A percentile compares a stretch with the other conserved stretches of the same genome.
These are phyloP conservation scores for Phlebiopsis gigantea DNA, from an alignment of 768 basidiomycete species.

Conservation along the genomic window DNA sequence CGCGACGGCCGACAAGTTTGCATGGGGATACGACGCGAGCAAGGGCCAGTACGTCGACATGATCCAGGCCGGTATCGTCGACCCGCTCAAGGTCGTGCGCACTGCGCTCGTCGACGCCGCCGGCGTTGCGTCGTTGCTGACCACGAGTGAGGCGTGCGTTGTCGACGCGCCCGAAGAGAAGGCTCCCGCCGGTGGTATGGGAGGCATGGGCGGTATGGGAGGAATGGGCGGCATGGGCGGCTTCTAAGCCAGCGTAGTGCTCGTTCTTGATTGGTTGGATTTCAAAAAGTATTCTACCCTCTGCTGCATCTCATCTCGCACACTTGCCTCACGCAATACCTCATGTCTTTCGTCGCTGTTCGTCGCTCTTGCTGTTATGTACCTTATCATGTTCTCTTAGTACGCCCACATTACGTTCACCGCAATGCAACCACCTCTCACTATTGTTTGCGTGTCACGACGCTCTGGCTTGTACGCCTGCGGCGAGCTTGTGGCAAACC, in stretches of 20 bases:
- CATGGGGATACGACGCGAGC: constrained; percentile 85
- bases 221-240: constrained; percentile 55
- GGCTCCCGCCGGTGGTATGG: constrained; percentile 42
- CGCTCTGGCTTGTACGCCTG: background rate
- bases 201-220: constrained; percentile 58
- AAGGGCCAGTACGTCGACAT: constrained; percentile 94
- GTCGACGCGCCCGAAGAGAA: constrained; percentile 81
- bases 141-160: constrained; percentile 88
- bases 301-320: constrained; percentile 3
- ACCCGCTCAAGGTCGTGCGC: constrained; percentile 93
- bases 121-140: constrained; percentile 90
- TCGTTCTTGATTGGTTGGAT: constrained; percentile 3
- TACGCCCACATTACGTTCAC: background rate
- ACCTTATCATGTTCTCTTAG: background rate
- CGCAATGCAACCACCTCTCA: constrained; percentile 7
- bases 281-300: constrained; percentile 13
- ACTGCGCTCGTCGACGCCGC: constrained; percentile 89
- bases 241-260: constrained; percentile 27
- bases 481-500: background rate
- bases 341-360: background rate
- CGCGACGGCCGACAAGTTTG: constrained; percentile 70
- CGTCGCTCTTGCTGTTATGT: constrained; percentile 1
- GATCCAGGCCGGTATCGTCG: constrained; percentile 91
- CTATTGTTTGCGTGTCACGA: background rate
- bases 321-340: background rate